phyloP scores from a whole-genome alignment of 208 protist species.

The Zelonia costaricensis region DNA sequence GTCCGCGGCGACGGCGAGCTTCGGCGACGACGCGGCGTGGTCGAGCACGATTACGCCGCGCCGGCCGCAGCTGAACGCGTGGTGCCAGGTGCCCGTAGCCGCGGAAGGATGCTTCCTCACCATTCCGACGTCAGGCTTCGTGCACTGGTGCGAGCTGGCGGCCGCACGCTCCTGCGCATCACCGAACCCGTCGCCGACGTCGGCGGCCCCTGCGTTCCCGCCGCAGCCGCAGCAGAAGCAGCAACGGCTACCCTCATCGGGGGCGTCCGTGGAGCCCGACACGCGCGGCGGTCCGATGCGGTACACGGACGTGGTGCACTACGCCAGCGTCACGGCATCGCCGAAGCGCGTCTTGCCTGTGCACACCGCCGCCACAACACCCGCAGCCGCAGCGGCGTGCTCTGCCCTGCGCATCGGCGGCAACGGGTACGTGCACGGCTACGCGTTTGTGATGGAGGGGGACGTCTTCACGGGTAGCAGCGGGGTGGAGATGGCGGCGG shows the following conservation, averaged over 20 bases:
- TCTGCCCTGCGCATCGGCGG: neutral
- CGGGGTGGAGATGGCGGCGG: neutral
- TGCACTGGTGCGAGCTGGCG: conserved; percentile 22
- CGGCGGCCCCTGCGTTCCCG: no score
- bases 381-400: no score
- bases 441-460: conserved; percentile 35
- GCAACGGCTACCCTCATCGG: no score
- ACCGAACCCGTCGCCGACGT: no score
- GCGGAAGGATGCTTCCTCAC: conserved; percentile 70
- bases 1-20: conserved; percentile 18
- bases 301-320: conserved; percentile 28
- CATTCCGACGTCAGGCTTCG: conserved; percentile 45
- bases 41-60: conserved; percentile 9
- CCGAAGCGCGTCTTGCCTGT: no score
- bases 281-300: conserved; percentile 27
- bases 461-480: conserved; percentile 15
- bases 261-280: conserved; percentile 4
- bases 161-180: conserved; percentile 29
- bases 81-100: conserved; percentile 36
- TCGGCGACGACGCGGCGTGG: conserved; percentile 24
- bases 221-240: no score
- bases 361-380: neutral
- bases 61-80: conserved; percentile 30
- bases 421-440: conserved; percentile 60
- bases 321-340: conserved; percentile 8